phyloP scores from a whole-genome alignment of 768 basidiomycete genomes.

The Hygrocybe punicea region DNA sequence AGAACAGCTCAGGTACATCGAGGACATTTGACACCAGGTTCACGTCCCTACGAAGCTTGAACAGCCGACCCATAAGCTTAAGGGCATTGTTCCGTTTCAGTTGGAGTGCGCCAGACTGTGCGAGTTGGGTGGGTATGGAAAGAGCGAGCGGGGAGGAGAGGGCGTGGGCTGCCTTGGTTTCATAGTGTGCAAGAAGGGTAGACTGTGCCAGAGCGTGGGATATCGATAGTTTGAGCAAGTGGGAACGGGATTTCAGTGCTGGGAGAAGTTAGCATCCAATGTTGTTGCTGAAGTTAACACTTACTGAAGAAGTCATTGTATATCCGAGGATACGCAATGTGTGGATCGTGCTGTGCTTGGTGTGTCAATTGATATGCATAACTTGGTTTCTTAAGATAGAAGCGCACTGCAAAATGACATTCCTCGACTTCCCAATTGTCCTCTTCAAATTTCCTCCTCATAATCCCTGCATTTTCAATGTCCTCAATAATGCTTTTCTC shows the following conservation, averaged over 20 bases:
- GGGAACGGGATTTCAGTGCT: constrained; percentile 92
- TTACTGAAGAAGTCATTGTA: constrained; percentile 96
- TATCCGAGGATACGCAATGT: constrained; percentile 83
- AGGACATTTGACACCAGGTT: constrained; percentile 88
- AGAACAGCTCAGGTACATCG: constrained; percentile 91
- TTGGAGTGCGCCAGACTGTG: constrained; percentile 68
- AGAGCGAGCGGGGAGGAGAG: constrained; percentile 74
- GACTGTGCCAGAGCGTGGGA: constrained; percentile 94
- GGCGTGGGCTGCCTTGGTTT: constrained; percentile 70
- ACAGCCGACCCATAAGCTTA: constrained; percentile 79
- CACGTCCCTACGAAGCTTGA: constrained; percentile 84
- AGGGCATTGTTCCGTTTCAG: constrained; percentile 80
- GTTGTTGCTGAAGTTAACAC: constrained; percentile 24
- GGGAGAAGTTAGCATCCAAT: constrained; percentile 6
- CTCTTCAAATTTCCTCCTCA: constrained; percentile 59
- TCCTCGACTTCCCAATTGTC: constrained; percentile 90
- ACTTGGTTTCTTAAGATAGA: constrained; percentile 1
- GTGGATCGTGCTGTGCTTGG: constrained; percentile 65
- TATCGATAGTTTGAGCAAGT: constrained; percentile 87
- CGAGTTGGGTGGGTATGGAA: constrained; percentile 81
- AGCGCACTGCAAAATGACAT: constrained; percentile 78
- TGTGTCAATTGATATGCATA: not conserved
- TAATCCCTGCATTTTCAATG: constrained; percentile 63
- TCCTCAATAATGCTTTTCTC: constrained; percentile 86
- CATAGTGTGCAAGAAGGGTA: constrained; percentile 85